Base-by-base conservation (phyloP, 1,139 yeast species). In the Suhomyces guaymorum region DNA sequence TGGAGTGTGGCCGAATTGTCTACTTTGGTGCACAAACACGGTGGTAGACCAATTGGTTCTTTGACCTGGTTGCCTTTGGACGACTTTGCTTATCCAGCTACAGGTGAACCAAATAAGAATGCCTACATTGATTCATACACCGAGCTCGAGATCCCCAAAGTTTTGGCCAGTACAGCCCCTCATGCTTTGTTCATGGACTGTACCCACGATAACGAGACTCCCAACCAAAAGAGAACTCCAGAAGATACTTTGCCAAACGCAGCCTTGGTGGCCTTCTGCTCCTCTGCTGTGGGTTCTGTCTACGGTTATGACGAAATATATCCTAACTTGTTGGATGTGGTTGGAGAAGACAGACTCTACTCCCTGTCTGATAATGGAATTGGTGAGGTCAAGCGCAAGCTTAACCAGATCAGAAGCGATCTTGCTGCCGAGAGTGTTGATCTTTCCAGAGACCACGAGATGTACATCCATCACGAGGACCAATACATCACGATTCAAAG, bases 131-230 rank as follows among this genome's bases (percentile, higher is more conserved):
- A 63, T 5, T 75, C 83, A 10, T 55, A 52, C 33, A 54, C 69
- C 3, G 87, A 82, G 54, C 62, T 82, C 41, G 79, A 78, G 39
- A 70, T 83, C 32, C 90, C 92, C 3, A 75, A 73, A 46, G 70
- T 80, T 10, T 71, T 87, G 34, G 71, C 80, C 1, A 68, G 80
- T 7, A 76, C 82, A 27, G 80, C 82, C 10, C 95, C 96, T 3
- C 97, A 89, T 61, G 96, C 97, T 0, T 69, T 92, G 50, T 85
- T 92, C 52, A 90, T 92, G 97, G 98, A 92, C 57, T 90, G 97
- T 53, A 90, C 97, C 3, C 98, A 92, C 59, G 98, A 92, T 59
- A 92, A 92, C 54, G 94, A 88, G 59, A 82, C 80, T 24, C 96
- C 97, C 3, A 74, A 73, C 26, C 95, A 90, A 51, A 88, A 85